Base-by-base conservation (phyloP, 768 basidiomycete genomes). In the Agaricus blazei region DNA sequence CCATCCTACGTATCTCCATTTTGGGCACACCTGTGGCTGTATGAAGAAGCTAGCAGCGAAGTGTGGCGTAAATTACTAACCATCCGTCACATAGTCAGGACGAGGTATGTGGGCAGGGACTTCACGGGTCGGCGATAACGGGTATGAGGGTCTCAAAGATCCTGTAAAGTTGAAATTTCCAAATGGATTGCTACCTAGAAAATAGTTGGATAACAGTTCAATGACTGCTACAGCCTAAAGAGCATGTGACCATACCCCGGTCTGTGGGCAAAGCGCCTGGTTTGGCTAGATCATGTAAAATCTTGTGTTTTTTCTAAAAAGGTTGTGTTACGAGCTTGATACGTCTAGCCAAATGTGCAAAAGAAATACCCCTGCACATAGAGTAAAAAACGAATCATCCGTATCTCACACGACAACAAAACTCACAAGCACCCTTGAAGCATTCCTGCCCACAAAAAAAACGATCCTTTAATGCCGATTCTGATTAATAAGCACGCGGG, bases 381-480 rank as follows among this genome's bases (percentile, higher is more conserved):
- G 54, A 54, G 57, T 40, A 38, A 31, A 51, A 57, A 52, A 50
- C 55, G 24, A 19, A 44, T n/a, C 27, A 58, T 57, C 43, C 55
- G 59, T 51, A 24, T 2, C 43, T 7, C n/a, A 15, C 34, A 15
- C 3, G 55, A 44, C 50, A 38, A 43, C 15, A 36, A 48, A 45
- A 77, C 93, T 76, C 69, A 95, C 96, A 98, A 69, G 82, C 87
- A 47, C 85, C 81, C 71, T 97, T 98, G 82, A 98, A 98, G 72
- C 96, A 98, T 49, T 90, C 92, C 70, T 98, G 96, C 26, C 86
- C 84, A 60, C 96, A 98, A 72, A 95, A 95, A 98, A 67, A 88
- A 90, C 28, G 90, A 93, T 28, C 90, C 89, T 47, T 78, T 79
- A 60, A 93, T 87, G 48, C 88, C 89, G 31, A 93, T 75, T 67